Evolutionary conservation across 441 rosid genomes (phyloP).

Genomic region (Euphorbia celastroides): DNA sequence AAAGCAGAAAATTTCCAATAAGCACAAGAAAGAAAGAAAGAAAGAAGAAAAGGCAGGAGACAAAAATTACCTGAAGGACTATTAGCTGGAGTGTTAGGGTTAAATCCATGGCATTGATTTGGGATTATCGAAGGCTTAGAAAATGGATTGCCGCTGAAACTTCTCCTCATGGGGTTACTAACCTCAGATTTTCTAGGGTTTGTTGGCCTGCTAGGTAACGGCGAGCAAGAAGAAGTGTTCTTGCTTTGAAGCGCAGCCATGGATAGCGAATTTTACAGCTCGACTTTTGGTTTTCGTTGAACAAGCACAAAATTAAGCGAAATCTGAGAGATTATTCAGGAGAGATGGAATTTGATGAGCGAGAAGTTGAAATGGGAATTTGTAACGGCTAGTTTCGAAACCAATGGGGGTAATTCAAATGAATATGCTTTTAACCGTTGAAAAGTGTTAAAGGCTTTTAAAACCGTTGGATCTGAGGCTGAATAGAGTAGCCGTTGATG

Average conservation of each 20-base stretch:
- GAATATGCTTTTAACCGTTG: slow-evolving; percentile 23
- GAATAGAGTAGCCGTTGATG: slow-evolving; percentile 14
- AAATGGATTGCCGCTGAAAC: slow-evolving; percentile 58
- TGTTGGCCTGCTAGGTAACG: slow-evolving; percentile 30
- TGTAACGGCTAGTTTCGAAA: slow-evolving; percentile 34
- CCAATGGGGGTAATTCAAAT: not conserved
- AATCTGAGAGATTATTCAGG: slow-evolving; percentile 10
- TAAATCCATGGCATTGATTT: slow-evolving; percentile 32
- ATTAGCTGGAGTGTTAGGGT: slow-evolving; percentile 47
- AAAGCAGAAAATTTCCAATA: not conserved
- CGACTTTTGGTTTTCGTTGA: not conserved
- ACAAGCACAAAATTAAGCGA: not conserved
- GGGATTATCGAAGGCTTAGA: slow-evolving; percentile 36
- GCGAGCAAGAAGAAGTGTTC: slow-evolving; percentile 22
- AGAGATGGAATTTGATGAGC: too few relatives aligned
- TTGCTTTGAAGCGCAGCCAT: slow-evolving; percentile 61
- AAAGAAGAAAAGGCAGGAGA: not conserved
- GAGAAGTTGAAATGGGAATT: slow-evolving; percentile 5
- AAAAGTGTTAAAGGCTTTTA: slow-evolving; percentile 10
- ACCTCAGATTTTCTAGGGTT: slow-evolving; percentile 54
- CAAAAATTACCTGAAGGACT: slow-evolving; percentile 48
- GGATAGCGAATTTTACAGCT: slow-evolving; percentile 10
- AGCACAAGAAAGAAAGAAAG: not conserved
- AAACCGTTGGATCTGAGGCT: slow-evolving; percentile 22
- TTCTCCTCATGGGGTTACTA: slow-evolving; percentile 55